Evolutionary conservation across 345 rosid genomes (phyloP), one percentile per base, ranked within the genome.

Genomic region (Gossypioides kirkii): DNA sequence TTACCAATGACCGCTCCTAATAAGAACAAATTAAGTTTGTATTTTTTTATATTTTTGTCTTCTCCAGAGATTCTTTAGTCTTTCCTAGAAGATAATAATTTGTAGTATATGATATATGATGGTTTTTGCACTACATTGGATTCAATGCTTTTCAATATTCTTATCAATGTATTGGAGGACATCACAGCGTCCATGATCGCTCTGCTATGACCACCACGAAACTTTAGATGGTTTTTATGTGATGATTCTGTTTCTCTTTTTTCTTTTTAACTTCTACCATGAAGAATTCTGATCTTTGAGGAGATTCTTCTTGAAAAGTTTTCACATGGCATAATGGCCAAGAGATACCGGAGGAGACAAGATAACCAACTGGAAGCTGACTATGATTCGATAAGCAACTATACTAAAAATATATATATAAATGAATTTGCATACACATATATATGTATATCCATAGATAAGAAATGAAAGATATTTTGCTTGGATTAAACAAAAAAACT

Each of bases 1-100:
- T 65, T 72, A 55, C 65, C 78, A 66, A 78, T 76, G 77, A 72
- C 73, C 64, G 54, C 74, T 47, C 73, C 77, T 74, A 77, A 77
- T 67, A 73, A 77, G 77, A 73, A 81, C 72, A 76, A 77, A 71
- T n/a, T 56, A 22, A 23, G 26, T 2, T 45, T 47, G 66, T 74
- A 45, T 5, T 16, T 16, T 70, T 55, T 55, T 60, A 32, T 32
- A 32, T 61, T 61, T 60, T 26, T 49, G 17, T 20, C 77, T 80
- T 72, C 71, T 76, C 70, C 72, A 77, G 72, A 78, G 84, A 81
- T 83, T 78, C 82, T 74, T 72, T 76, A 47, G 71, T 42, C 76
- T 63, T 61, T 64, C n/a, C 41, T 49, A 49, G 71, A 16, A 49
- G 43, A 68, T 46, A 4, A 22, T 55, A 55, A 55, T 55, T 20